A percentile compares a stretch with the other conserved stretches of the same genome.
These are phyloP conservation scores for Escovopsis sp. DNA, from an alignment of 2,329 filamentous ascomycete species.

Conservation along the genomic window DNA sequence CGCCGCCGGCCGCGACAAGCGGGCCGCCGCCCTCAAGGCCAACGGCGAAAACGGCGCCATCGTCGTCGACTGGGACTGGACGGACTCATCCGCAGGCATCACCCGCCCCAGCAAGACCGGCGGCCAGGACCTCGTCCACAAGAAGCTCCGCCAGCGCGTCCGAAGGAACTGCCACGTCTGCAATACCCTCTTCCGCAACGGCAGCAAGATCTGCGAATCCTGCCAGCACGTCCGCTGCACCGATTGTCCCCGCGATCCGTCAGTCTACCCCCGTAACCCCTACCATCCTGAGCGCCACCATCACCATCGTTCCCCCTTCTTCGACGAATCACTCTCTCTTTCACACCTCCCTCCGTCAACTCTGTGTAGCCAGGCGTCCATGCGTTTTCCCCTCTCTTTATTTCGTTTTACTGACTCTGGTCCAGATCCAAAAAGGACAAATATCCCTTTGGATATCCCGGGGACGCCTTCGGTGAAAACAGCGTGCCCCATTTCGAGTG, in stretches of 20 bases:
- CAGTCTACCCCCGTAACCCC: slow-evolving; percentile 27
- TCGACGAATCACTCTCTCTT: too few species aligned
- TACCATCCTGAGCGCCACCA: too few species aligned
- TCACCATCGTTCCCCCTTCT: too few species aligned
- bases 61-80: slow-evolving; percentile 31
- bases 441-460: slow-evolving; percentile 55
- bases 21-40: slow-evolving; percentile 34
- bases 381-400: neutral
- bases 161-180: slow-evolving; percentile 67
- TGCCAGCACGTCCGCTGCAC: slow-evolving; percentile 66
- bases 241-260: slow-evolving; percentile 68
- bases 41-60: slow-evolving; percentile 41
- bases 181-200: slow-evolving; percentile 40
- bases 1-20: slow-evolving; percentile 34
- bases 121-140: slow-evolving; percentile 56
- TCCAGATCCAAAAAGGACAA: slow-evolving; percentile 48
- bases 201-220: slow-evolving; percentile 46
- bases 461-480: slow-evolving; percentile 41
- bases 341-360: too few species aligned
- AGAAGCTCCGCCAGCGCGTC: slow-evolving; percentile 56
- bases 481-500: slow-evolving; percentile 42
- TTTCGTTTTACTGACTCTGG: neutral
- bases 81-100: slow-evolving; percentile 34
- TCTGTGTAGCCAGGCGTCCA: slow-evolving; percentile 1
- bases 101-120: slow-evolving; percentile 50